These are phyloP conservation scores for Yamadazyma nakazawae DNA, from an alignment of 805 yeast genomes.

Conservation along the genomic window DNA sequence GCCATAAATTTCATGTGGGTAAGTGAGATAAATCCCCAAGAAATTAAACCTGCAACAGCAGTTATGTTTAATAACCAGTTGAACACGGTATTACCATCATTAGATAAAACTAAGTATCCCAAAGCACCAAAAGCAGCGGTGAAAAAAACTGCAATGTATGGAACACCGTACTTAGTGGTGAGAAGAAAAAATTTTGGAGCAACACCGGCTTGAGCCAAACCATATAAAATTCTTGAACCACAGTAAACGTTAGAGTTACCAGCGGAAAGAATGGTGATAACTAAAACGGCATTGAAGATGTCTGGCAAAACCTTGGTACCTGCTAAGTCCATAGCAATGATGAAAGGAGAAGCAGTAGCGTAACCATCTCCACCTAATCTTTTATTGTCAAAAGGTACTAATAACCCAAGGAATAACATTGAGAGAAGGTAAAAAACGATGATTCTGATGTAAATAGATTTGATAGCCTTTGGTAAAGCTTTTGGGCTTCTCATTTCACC, in stretches of 20 bases:
- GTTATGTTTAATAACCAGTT: conserved; percentile 72
- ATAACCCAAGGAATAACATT: conserved; percentile 63
- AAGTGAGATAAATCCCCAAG: conserved; percentile 65
- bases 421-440: conserved; percentile 62
- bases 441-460: conserved; percentile 65
- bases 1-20: conserved; percentile 70
- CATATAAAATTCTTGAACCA: conserved; percentile 65
- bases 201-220: conserved; percentile 56
- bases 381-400: conserved; percentile 68
- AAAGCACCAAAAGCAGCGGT: conserved; percentile 63
- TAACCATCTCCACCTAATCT: conserved; percentile 38
- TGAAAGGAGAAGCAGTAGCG: conserved; percentile 64
- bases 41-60: conserved; percentile 72
- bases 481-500: conserved; percentile 73
- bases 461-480: conserved; percentile 69
- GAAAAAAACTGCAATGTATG: conserved; percentile 52
- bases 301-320: conserved; percentile 66
- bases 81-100: conserved; percentile 56
- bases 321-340: conserved; percentile 65
- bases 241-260: conserved; percentile 74
- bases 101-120: conserved; percentile 56
- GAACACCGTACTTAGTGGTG: conserved; percentile 59
- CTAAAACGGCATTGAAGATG: conserved; percentile 69
- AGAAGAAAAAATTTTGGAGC: conserved; percentile 53
- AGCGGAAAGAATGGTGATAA: conserved; percentile 69